phyloP scores from a whole-genome alignment of 345 rosid genomes.

The Triadica sebifera region DNA sequence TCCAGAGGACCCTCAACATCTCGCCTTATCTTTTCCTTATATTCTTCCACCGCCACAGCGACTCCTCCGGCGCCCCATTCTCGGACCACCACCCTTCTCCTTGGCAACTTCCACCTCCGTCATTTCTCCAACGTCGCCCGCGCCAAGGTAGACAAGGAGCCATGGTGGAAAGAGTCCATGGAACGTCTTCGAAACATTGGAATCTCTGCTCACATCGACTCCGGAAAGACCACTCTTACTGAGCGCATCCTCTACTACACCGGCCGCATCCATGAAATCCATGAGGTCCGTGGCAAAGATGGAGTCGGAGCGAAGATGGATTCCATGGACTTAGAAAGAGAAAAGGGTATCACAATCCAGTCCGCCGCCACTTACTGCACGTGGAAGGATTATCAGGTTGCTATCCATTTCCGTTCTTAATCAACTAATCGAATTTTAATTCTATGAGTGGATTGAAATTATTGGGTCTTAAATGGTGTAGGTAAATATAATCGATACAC shows the following conservation, averaged over 20 bases:
- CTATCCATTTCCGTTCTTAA: neutral
- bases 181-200: conserved; percentile 82
- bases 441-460: neutral
- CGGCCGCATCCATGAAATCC: conserved; percentile 96
- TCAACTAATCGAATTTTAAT: neutral
- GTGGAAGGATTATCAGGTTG: conserved; percentile 88
- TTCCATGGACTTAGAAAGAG: conserved; percentile 97
- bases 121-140: conserved; percentile 73
- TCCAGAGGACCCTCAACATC: conserved; percentile 20
- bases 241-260: conserved; percentile 89
- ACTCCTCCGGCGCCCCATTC: conserved; percentile 26
- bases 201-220: conserved; percentile 96
- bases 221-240: conserved; percentile 96
- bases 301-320: conserved; percentile 99
- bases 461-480: conserved; percentile 15
- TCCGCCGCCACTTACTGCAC: conserved; percentile 98
- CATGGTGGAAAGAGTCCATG: conserved; percentile 99
- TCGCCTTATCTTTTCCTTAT: conserved; percentile 18
- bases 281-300: conserved; percentile 93
- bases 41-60: conserved; percentile 1
- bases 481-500: conserved; percentile 96
- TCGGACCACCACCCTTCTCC: conserved; percentile 54
- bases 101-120: conserved; percentile 52
- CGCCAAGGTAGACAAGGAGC: conserved; percentile 74
- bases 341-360: conserved; percentile 98